Conservation (phyloP, 176 grass and related monocot genomes). For the Pontederia crassipes region DNA sequence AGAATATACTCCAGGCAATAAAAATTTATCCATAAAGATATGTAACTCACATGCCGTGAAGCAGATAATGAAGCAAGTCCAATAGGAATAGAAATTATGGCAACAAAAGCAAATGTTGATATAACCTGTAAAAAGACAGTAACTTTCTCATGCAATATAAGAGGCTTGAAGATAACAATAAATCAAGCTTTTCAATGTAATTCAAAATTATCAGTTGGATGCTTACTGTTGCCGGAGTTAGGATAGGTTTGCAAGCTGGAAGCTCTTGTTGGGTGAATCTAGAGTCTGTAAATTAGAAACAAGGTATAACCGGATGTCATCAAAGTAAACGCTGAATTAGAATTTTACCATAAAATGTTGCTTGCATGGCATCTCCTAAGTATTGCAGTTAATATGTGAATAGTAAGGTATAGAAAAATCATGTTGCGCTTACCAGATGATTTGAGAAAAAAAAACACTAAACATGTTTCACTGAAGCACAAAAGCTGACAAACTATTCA, state of each 20-base stretch:
- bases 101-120: slow-evolving; percentile 44
- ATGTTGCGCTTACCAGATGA: no score
- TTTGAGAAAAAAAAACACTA: no score
- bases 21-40: background rate
- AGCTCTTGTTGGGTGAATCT: slow-evolving; percentile 91
- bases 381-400: no score
- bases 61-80: slow-evolving; percentile 51
- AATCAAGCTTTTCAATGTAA: background rate
- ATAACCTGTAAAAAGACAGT: slow-evolving; percentile 38
- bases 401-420: no score
- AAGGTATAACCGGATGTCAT: no score
- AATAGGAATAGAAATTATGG: slow-evolving; percentile 59
- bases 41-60: slow-evolving; percentile 40
- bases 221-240: slow-evolving; percentile 84
- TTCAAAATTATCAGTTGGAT: background rate
- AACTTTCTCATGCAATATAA: background rate
- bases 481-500: no score
- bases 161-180: background rate
- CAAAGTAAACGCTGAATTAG: no score
- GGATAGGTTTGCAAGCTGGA: slow-evolving; percentile 86
- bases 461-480: no score
- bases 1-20: background rate
- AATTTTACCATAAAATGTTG: no score
- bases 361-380: no score
- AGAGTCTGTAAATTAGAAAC: slow-evolving; percentile 43